Conservation (phyloP, 495 filamentous ascomycete species). For the Aspergillus sclerotioniger region DNA sequence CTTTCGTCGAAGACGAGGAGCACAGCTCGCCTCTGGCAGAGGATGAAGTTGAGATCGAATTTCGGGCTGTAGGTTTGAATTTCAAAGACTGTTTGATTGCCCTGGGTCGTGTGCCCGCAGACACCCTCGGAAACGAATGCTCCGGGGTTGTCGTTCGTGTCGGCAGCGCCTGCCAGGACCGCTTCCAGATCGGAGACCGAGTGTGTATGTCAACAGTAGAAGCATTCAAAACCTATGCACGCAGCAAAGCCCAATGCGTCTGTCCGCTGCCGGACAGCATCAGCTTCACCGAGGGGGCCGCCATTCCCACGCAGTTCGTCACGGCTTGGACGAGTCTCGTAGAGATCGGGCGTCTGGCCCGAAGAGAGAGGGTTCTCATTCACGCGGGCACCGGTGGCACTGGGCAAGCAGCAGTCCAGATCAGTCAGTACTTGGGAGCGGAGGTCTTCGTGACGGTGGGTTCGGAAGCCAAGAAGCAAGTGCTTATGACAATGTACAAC, state of each 20-base stretch:
- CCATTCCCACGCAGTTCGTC: background rate
- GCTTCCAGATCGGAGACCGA: background rate
- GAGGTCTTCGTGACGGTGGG: background rate
- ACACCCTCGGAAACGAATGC: slow-evolving; percentile 25
- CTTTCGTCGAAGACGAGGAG: background rate
- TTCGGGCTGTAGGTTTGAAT: background rate
- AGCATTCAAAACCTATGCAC: background rate
- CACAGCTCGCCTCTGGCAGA: background rate
- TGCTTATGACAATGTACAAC: background rate
- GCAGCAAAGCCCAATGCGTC: background rate
- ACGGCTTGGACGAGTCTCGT: background rate
- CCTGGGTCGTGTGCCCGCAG: slow-evolving; percentile 15
- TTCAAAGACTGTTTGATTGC: background rate
- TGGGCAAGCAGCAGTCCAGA: background rate
- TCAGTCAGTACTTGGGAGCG: background rate
- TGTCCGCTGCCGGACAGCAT: background rate
- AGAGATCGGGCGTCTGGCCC: background rate
- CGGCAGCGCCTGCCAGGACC: slow-evolving; percentile 16
- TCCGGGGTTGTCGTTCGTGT: slow-evolving; percentile 34
- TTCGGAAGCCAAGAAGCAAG: background rate
- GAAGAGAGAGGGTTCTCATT: background rate
- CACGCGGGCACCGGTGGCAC: no score
- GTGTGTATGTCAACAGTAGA: background rate
- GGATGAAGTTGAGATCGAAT: slow-evolving; percentile 11
- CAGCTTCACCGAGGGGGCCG: background rate